These are phyloP conservation scores for Helianthus tuberosus DNA, from an alignment of 129 eudicot species.

Conservation along the genomic window DNA sequence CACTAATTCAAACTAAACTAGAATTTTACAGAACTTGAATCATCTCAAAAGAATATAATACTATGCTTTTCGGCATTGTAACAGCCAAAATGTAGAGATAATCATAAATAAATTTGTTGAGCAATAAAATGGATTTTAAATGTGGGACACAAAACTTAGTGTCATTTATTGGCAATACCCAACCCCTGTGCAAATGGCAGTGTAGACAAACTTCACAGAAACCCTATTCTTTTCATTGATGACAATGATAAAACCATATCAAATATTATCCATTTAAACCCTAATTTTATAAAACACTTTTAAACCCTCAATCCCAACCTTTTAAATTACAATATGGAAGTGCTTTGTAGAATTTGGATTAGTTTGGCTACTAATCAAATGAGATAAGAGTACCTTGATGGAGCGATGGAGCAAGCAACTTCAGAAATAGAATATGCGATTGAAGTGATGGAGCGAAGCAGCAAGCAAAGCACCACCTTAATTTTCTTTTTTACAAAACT, in stretches of 20 bases:
- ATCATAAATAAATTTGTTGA: not conserved
- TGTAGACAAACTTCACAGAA: conserved; percentile 10
- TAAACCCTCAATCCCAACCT: not conserved
- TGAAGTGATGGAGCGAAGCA: too few species aligned
- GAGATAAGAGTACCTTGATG: too few species aligned
- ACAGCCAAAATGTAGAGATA: not conserved
- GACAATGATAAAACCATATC: not conserved
- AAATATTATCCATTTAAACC: not conserved
- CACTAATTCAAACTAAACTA: too few species aligned
- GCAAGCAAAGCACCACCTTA: too few species aligned
- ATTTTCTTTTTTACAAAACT: too few species aligned
- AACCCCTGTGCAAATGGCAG: not conserved
- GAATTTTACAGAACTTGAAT: too few species aligned
- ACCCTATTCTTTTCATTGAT: not conserved
- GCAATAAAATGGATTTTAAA: not conserved
- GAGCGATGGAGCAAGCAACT: too few species aligned
- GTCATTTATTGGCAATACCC: not conserved
- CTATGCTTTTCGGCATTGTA: not conserved
- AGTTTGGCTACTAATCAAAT: too few species aligned
- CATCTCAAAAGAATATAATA: not conserved
- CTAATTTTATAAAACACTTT: not conserved
- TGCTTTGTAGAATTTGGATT: too few species aligned
- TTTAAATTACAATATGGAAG: not conserved
- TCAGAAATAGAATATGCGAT: too few species aligned
- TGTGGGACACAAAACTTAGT: not conserved